These are phyloP conservation scores for Ambispora gerdemannii DNA, from an alignment of 192 early-diverging fungal species.

Conservation along the genomic window DNA sequence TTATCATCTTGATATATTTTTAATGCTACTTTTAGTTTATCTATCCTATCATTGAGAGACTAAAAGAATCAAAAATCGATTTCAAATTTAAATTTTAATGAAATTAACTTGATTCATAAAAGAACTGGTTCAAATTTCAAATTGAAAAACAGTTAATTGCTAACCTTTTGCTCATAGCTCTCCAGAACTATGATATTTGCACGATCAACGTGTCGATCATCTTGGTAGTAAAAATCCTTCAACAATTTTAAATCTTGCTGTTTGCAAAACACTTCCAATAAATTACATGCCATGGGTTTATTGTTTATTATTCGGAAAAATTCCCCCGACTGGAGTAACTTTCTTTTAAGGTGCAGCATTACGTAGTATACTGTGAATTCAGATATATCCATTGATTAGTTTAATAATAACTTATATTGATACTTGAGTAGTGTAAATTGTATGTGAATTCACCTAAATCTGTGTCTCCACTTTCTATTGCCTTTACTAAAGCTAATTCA, in stretches of 20 bases:
- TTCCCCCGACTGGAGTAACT: slow-evolving; percentile 69
- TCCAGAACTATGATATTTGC: slow-evolving; percentile 56
- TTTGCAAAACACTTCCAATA: slow-evolving; percentile 83
- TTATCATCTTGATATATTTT: slow-evolving; percentile 77
- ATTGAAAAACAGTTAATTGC: background rate
- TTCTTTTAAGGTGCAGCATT: slow-evolving; percentile 85
- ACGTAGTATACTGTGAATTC: slow-evolving; percentile 73
- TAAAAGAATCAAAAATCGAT: slow-evolving; percentile 13
- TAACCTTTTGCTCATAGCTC: slow-evolving; percentile 47
- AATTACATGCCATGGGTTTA: slow-evolving; percentile 75
- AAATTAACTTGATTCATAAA: too few species aligned
- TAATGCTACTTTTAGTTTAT: slow-evolving; percentile 66
- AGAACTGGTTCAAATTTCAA: too few species aligned
- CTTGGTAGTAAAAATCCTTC: slow-evolving; percentile 95
- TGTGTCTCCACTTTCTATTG: slow-evolving; percentile 92
- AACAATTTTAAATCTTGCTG: slow-evolving; percentile 73
- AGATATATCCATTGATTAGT: too few species aligned
- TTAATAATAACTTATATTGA: too few species aligned
- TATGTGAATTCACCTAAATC: slow-evolving; percentile 66
- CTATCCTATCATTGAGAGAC: slow-evolving; percentile 58
- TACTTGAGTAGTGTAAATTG: slow-evolving; percentile 2
- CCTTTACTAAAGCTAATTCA: slow-evolving; percentile 80
- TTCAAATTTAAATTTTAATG: too few species aligned
- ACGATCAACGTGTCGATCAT: slow-evolving; percentile 73
- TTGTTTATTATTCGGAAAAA: slow-evolving; percentile 86